phyloP scores from a whole-genome alignment of 78 protist genomes.

The Isochrysis galbana region DNA sequence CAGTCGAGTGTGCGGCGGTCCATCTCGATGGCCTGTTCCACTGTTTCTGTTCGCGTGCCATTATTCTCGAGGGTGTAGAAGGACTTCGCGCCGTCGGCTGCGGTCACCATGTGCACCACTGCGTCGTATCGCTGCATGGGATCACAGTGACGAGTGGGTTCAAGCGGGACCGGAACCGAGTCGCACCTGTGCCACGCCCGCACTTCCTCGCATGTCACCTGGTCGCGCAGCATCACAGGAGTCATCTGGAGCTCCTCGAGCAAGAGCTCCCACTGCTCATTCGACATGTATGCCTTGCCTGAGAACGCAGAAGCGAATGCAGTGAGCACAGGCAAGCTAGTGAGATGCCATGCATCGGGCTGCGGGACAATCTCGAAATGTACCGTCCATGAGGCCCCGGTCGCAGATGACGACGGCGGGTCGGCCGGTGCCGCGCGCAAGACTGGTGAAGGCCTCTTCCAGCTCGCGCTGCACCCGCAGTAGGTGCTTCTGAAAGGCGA shows the following conservation, averaged over 20 bases:
- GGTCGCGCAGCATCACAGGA: neutral
- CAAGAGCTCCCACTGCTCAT: neutral
- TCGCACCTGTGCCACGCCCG: too few species aligned
- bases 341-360: too few species aligned
- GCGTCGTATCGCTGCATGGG: slow-evolving; percentile 47
- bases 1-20: neutral
- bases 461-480: neutral
- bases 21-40: neutral
- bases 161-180: too few species aligned
- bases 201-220: too few species aligned
- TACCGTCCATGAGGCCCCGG: slow-evolving; percentile 5
- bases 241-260: slow-evolving; percentile 6
- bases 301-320: too few species aligned
- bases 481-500: neutral
- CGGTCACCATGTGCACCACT: slow-evolving; percentile 44
- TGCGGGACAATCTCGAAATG: too few species aligned
- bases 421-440: neutral
- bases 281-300: neutral
- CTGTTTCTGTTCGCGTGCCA: neutral
- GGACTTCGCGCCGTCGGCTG: slow-evolving; percentile 53
- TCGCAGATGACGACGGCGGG: neutral
- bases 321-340: too few species aligned
- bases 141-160: too few species aligned
- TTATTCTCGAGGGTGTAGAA: slow-evolving; percentile 23
- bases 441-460: neutral